Evolutionary conservation across 1,139 yeast genomes (phyloP), one percentile per base, ranked within the genome.

Genomic region (Hansenula lynferdii): DNA sequence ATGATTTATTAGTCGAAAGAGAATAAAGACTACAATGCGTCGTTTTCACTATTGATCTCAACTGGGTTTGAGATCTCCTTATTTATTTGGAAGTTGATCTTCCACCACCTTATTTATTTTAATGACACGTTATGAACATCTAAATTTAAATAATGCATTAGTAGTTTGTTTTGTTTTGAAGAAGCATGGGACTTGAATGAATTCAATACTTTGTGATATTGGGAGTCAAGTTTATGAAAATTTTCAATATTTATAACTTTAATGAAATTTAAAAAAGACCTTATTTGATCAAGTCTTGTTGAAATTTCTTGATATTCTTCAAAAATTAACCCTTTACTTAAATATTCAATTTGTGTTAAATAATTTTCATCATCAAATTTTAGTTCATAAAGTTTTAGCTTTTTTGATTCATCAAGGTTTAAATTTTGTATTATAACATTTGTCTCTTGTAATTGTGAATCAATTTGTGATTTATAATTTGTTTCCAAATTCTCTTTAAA

Each of bases 261-360:
- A 5, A 15, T 36, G 16, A n/a, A 33, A 36, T 23, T 35, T 24
- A 20, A 42, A 25, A 4, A 18, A 12, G 7, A 5, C 22, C 8
- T 34, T 8, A 9, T 26, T 23, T 6, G 1, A 8, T 6, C 25
- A 15, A 29, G 36, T 20, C 19, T 28, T 1, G n/a, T 31, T 2
- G 39, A 27, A 10, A 47, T 41, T 29, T 20, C 8, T 20, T 47
- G 51, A 28, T 47, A 45, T 12, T 36, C 33, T 24, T 27, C 35
- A 34, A 29, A 44, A 2, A 41, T 22, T 23, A 47, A 28, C 2
- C 51, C 51, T 36, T 47, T 40, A 8, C 44, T 38, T 12, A 47
- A 6, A 33, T 34, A 40, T 15, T 37, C 32, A 38, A 47, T 38
- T 8, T 42, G 40, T 12, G 22, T 17, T n/a, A 47, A 29, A 29